Evolutionary conservation across 805 yeast species (phyloP), one percentile per base, ranked within the genome.

Genomic region (Sugiyamaella chiloensis): DNA sequence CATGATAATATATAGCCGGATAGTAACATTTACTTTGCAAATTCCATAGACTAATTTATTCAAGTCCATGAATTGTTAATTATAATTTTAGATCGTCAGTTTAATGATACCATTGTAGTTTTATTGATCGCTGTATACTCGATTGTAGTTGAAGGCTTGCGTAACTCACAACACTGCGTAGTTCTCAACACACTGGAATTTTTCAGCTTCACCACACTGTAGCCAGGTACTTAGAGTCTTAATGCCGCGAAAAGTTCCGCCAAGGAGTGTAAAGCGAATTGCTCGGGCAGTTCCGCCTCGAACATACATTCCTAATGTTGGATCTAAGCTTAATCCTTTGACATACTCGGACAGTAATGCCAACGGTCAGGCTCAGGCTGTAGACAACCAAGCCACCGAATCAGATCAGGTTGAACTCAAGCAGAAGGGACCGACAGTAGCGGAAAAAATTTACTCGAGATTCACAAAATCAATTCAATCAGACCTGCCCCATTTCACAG

Each of bases 401-500:
- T 2, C 34, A 20, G 16, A 41, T 31, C 37, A 27, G 14, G 24
- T 19, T 36, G 23, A 32, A 41, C 27, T 34, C 24, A 4, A 37
- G 17, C 12, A 44, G 21, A 47, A 31, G 20, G 40, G 27, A 17
- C 50, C 50, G n/a, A 32, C 51, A 24, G 44, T 27, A 29, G 20
- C 48, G 17, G 47, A 49, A 24, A 44, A 31, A 24, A 44, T 55
- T 30, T 53, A 48, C 42, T 27, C 44, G 14, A 44, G 42, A 34
- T 14, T 47, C 14, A 51, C 44, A 30, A 41, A 52, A 26, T 48
- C 52, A 42, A 47, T 58, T 12, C 51, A 48, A 2, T 37, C 47
- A 12, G 88, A 83, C 34, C 73, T 74, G 54, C 83, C 96, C 2
- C 96, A 89, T 71, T 91, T 88, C 76, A 73, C 72, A 34, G 79